Evolutionary conservation across 2,329 filamentous ascomycete species (phyloP), one percentile per base, ranked within the genome.

Genomic region (Beauveria asiatica): DNA sequence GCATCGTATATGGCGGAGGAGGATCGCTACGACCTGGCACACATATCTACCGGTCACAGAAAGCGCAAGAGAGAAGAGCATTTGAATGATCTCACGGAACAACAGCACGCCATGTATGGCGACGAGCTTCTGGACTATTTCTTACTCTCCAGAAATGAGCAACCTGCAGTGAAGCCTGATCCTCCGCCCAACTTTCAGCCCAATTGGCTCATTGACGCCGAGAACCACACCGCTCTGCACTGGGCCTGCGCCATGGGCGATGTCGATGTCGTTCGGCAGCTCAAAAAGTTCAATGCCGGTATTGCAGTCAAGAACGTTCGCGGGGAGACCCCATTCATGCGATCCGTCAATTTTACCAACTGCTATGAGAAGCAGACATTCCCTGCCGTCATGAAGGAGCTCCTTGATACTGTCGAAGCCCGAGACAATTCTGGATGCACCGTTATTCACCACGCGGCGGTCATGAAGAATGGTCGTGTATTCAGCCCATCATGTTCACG

Each of bases 171-270:
- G 67, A 85, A 79, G 58, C 92, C 92, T 1, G 85, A 90, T 62
- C 92, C 93, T 3, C 94, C 94, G 0, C 78, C 85, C 39, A 88
- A 91, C 70, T 96, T 96, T 68, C 87, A 96, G 69, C 86, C 95
- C 6, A 89, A 99, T 73, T 89, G 90, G 72, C 81, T 87, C n/a
- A 97, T 99, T 64, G 94, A 99, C 71, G 89, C 92, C 48, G 92
- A 96, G 67, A 87, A 88, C 10, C 92, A 97, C 69, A 96, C 92
- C 2, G 92, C 93, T 6, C 82, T 99, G 65, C 94, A 99, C 71
- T 99, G 94, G 94, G 94, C 92, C 19, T 92, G 91, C 57, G 91
- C 94, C 25, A 99, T 99, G 93, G 94, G 94, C 61, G 94, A 97
- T 66, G 80, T 97, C 33, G 89, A 93, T 53, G 90, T 97, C 17